These are phyloP conservation scores for Fusarium abutilonis DNA, from an alignment of 2,329 filamentous ascomycete species.

Conservation along the genomic window DNA sequence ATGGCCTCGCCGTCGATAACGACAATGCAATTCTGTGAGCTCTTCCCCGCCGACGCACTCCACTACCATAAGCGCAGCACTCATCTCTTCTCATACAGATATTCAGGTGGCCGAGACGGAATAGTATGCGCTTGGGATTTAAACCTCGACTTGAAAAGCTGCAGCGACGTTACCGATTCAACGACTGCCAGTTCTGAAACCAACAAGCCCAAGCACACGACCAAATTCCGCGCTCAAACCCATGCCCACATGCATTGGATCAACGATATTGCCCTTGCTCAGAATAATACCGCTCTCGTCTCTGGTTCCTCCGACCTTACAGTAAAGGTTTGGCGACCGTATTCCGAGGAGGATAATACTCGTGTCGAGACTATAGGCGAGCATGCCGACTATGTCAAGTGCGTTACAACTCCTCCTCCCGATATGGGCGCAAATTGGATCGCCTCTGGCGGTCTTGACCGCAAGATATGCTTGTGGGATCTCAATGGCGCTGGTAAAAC, in stretches of 20 bases:
- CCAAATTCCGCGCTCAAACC: constrained; percentile 68
- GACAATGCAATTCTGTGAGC: constrained; percentile 86
- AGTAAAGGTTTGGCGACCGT: constrained; percentile 90
- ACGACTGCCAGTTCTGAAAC: constrained; percentile 43
- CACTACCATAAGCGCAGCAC: constrained; percentile 17
- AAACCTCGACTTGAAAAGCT: constrained; percentile 69
- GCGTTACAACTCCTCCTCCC: constrained; percentile 77
- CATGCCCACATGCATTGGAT: constrained; percentile 94
- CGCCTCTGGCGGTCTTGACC: constrained; percentile 90
- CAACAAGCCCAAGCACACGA: constrained; percentile 56
- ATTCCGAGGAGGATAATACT: constrained; percentile 65
- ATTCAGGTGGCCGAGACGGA: constrained; percentile 94
- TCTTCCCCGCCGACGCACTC: constrained; percentile 6
- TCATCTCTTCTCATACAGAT: constrained; percentile 63
- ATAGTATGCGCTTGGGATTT: constrained; percentile 97
- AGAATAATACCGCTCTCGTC: constrained; percentile 81
- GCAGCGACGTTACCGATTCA: constrained; percentile 44
- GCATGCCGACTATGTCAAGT: constrained; percentile 97
- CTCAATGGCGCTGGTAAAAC: constrained; percentile 86
- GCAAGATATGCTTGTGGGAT: constrained; percentile 94
- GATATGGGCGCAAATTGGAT: constrained; percentile 80
- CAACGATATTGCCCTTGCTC: constrained; percentile 86
- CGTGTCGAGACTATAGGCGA: constrained; percentile 79
- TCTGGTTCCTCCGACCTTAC: constrained; percentile 94
- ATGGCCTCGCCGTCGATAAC: constrained; percentile 88